A percentile compares a stretch with the other conserved stretches of the same genome.
Conservation (phyloP, 108 stramenopile species). For the Craspedostauros australis region DNA sequence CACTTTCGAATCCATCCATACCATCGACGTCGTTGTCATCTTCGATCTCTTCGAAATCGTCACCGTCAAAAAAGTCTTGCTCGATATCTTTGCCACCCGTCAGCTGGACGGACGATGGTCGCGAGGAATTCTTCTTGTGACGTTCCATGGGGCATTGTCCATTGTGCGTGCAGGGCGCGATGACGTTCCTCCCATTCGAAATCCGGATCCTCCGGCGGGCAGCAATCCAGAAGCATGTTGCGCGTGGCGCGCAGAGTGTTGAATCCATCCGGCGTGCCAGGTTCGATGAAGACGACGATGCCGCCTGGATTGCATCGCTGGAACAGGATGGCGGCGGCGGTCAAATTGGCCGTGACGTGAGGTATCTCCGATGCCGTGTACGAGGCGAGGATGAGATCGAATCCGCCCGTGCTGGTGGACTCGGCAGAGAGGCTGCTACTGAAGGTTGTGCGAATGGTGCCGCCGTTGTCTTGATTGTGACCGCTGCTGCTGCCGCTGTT, state of each 20-base stretch:
- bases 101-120: conserved; percentile 23
- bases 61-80: conserved; percentile 9
- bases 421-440: no score
- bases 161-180: conserved; percentile 84
- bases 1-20: conserved; percentile 16
- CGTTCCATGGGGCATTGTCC: conserved; percentile 72
- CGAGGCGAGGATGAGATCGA: conserved; percentile 63
- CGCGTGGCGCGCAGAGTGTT: conserved; percentile 57
- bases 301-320: conserved; percentile 64
- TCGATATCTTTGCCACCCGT: conserved; percentile 29
- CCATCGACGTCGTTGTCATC: conserved; percentile 22
- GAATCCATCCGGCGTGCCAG: conserved; percentile 85
- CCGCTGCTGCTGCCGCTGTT: no score
- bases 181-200: conserved; percentile 43
- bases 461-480: no score
- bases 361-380: conserved; percentile 67
- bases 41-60: no score
- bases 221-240: conserved; percentile 78
- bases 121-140: conserved; percentile 43
- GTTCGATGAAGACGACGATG: conserved; percentile 74
- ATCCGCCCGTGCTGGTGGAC: no score
- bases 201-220: conserved; percentile 44
- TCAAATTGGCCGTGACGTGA: conserved; percentile 43
- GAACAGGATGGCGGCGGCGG: conserved; percentile 61
- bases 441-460: no score